Base-by-base conservation (phyloP, 2,329 filamentous ascomycete genomes). In the Lecanicillium sp. region DNA sequence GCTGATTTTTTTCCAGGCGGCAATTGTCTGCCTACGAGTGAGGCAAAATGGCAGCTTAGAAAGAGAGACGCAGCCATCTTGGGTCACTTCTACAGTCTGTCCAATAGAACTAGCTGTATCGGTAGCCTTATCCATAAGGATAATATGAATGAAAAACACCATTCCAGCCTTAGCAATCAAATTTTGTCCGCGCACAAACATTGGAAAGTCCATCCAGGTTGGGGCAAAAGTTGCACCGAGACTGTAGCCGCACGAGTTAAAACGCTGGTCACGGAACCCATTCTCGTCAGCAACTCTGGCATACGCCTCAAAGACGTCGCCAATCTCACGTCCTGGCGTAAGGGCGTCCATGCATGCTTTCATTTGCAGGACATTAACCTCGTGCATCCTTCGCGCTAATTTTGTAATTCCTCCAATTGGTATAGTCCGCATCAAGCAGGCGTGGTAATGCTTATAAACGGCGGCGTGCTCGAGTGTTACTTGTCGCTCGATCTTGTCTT, bases 71-170 rank as follows among this genome's bases (percentile, higher is more conserved):
- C 55, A 57, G 13, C 54, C 55, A 33, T 52, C 44, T 16, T 56
- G 16, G 2, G 54, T 58, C 5, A 57, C 55, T 37, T 52, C 47
- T 11, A 52, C 47, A 12, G 49, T 52, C 37, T 58, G 54, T 8
- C 55, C 55, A 31, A 57, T 44, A 5, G 54, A 57, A 29, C 52
- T 57, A n/a, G 52, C 55, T 9, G 54, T 58, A 42, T 58, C 53
- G 15, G 54, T 58, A 9, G 48, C 53, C 44, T 51, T 56, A 33
- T 58, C 54, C 54, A 58, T 57, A 17, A 58, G 45, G 37, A 58
- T 58, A 27, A 58, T 58, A 42, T 58, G 54, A 25, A 58, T 56
- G 37, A 58, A 58, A 40, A 54, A 58, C 4, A 58, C 50, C 54
- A 58, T 58, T 16, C 39, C 39, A 34, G 37, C 33, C 28, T 29